These are phyloP conservation scores for Rugonectria rugulosa DNA, from an alignment of 2,329 filamentous ascomycete species.

Conservation along the genomic window DNA sequence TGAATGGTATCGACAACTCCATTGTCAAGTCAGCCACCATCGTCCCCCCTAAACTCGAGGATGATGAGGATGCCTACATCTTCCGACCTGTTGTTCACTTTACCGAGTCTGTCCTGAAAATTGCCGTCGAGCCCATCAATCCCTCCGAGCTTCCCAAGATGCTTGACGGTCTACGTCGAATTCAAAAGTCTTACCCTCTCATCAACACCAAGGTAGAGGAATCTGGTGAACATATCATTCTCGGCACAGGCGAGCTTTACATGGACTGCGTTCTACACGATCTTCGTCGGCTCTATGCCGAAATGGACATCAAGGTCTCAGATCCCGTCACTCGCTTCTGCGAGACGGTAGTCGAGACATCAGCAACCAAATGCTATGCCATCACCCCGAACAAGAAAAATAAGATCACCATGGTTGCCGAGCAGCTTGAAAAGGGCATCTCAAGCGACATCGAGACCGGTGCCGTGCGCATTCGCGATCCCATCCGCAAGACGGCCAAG, in stretches of 20 bases:
- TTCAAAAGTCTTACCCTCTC: constrained; percentile 97
- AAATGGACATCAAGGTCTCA: constrained; percentile 99
- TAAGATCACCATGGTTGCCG: constrained; percentile 97
- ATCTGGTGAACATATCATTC: constrained; percentile 92
- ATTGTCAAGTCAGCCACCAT: constrained; percentile 98
- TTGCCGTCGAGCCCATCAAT: constrained; percentile 97
- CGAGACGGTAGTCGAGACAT: constrained; percentile 97
- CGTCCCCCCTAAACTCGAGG: constrained; percentile 78
- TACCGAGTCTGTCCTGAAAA: constrained; percentile 96
- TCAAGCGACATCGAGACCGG: constrained; percentile 93
- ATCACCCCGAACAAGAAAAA: constrained; percentile 99
- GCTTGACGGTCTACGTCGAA: constrained; percentile 93
- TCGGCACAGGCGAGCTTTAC: constrained; percentile 97
- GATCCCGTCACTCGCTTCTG: constrained; percentile 98
- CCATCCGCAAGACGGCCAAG: constrained; percentile 90
- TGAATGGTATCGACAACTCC: constrained; percentile 94
- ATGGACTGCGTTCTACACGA: constrained; percentile 99
- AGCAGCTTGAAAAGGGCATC: constrained; percentile 93
- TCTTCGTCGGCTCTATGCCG: constrained; percentile 88
- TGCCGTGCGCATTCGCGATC: constrained; percentile 89
- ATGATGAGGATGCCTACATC: constrained; percentile 92
- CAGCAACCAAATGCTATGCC: constrained; percentile 96
- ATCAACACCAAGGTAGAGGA: constrained; percentile 98
- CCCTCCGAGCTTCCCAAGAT: constrained; percentile 98
- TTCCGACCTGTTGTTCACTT: constrained; percentile 94